Evolutionary conservation across 495 filamentous ascomycete species (phyloP), one percentile per base, ranked within the genome.

Genomic region (Melanomma pulvis-pyrius): DNA sequence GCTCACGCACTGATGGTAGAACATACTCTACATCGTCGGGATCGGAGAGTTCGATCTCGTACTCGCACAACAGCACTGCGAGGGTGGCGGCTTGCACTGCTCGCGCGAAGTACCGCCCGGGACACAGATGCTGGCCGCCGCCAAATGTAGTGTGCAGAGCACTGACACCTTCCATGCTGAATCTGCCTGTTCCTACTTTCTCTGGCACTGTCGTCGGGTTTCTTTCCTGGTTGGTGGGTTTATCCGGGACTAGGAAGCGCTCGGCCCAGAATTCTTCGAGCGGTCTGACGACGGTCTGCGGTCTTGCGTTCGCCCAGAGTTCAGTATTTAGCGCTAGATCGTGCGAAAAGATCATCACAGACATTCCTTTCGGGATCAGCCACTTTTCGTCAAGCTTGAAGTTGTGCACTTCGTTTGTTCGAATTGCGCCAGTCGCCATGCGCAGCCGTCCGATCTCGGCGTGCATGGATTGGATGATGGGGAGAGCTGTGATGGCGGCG

Each of bases 241-340:
- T 39, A 21, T 59, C 54, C 12, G 63, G 46, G 9, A 57, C 21
- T 28, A 65, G 19, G 41, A 65, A 65, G 1, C 63, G 19, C 29
- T 65, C 63, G 2, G 63, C 54, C 63, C 63, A 65, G 46, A 65
- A 65, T 2, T 50, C 36, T 29, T 59, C 55, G 8, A 65, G 47
- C n/a, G 53, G 63, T 26, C 29, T n/a, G n/a, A 26, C 28, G 3
- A 59, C 48, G 1, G 63, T 51, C 17, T 30, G 41, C 15, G 63
- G 63, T 29, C 55, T 26, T 15, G 63, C 63, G 5, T 29, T 36
- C 39, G 29, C 21, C 63, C 63, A 65, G 4, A 52, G 47, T 24
- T 50, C 24, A 11, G 54, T 52, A 19, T 59, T 52, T 0, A 59
- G 53, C 15, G 21, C 63, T 22, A 65, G 63, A 25, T 50, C 44